Base-by-base conservation (phyloP, 1,284 basidiomycete genomes). In the Apiotrichum akiyoshidainum region DNA sequence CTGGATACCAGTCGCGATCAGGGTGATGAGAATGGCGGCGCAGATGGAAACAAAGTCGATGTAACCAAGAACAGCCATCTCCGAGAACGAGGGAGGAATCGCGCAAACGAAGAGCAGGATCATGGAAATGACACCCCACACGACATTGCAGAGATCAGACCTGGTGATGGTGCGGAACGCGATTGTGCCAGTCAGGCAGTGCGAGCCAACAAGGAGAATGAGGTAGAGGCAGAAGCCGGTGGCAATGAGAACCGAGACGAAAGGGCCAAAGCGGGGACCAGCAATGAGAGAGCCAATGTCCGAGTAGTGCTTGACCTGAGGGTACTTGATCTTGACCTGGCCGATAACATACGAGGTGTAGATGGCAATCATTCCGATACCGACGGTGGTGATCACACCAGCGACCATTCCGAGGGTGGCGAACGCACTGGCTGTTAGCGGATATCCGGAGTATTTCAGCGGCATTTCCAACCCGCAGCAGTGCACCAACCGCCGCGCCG, bases 41-140 rank as follows among this genome's bases (percentile, higher is more conserved):
- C 31, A 21, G 52, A 75, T 66, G 12, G 66, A 68, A 11, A 69
- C 61, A 54, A 75, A 68, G n/a, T 71, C 74, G 39, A 72, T 57
- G 70, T 72, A 76, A 26, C 66, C 66, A 22, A 76, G 63, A 12
- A 66, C 60, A 12, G 69, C 68, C 46, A 76, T 66, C 48, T 71
- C 61, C 2, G 61, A 46, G 40, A 59, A 57, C 54, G 61, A 59
- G 7, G 57, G 61, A 19, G 57, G 61, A 7, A 62, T 45, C 0
- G 61, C 54, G n/a, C 57, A 59, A 35, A 61, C 9, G 46, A 62
- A 59, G 14, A 59, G 54, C 10, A 62, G 45, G 16, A 62, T 16
- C 54, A 57, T 59, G n/a, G 57, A 46, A 6, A 62, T 52, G 12
- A 59, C 40, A 17, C 57, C 55, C 54, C 54, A 62, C 12, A 59